Percentiles rank a stretch among this genome's conserved stretches.
Evolutionary conservation across 2,329 filamentous ascomycete genomes (phyloP).

Genomic region (Onygena corvina): DNA sequence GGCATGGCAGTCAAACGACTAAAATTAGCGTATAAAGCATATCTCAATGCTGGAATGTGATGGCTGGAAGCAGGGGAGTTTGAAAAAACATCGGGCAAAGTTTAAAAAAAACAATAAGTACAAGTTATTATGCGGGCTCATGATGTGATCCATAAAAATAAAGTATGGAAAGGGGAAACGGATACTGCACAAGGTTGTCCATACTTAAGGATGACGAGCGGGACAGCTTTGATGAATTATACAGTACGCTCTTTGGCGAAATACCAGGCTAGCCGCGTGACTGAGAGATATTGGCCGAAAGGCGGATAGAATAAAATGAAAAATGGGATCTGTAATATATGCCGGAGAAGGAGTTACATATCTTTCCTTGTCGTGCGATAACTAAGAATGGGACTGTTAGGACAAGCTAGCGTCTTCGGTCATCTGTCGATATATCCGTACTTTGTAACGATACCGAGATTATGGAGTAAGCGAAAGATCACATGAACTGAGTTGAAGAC

Average conservation of each 20-base stretch:
- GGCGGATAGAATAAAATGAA: neutral
- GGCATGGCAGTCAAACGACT: conserved; percentile 2
- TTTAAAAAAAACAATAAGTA: neutral
- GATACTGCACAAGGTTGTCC: neutral
- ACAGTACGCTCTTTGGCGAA: neutral
- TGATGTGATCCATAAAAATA: conserved; percentile 4
- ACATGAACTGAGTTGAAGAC: neutral
- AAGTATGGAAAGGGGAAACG: neutral
- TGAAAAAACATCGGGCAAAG: neutral
- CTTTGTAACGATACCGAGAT: neutral
- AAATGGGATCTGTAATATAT: neutral
- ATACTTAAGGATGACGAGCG: conserved; percentile 4
- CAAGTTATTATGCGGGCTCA: conserved; percentile 1
- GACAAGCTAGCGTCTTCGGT: neutral
- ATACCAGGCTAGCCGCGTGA: conserved; percentile 1
- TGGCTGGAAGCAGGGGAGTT: neutral
- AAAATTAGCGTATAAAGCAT: conserved; percentile 1
- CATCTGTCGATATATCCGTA: neutral
- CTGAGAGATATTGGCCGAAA: neutral
- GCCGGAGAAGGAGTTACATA: neutral
- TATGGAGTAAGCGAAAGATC: neutral
- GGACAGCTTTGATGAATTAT: conserved; percentile 1
- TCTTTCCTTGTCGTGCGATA: too few species aligned
- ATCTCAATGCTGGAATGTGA: too few species aligned
- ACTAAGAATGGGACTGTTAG: neutral